Base-by-base conservation (phyloP, 495 filamentous ascomycete species). In the Darksidea phi region DNA sequence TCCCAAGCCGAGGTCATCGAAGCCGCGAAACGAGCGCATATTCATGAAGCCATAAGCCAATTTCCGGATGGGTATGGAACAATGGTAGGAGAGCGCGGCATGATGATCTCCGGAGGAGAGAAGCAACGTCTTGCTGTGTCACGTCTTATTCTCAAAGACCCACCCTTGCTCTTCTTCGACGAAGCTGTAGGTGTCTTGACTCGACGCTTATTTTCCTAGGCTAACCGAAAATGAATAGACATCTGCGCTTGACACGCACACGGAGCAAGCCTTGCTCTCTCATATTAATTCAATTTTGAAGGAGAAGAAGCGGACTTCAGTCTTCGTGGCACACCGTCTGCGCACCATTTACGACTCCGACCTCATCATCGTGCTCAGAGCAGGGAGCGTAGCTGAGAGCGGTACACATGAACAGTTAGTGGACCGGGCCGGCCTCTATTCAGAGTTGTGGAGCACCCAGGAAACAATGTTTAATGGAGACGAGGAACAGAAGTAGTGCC, bases 71-170 rank as follows among this genome's bases (percentile, higher is more conserved):
- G 91, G 3, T 98, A 98, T 69, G 73, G 88, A 17, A 98, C 94
- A 1, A 91, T 88, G 68, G 94, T 98, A 11, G 94, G 94, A 17
- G 94, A 98, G 78, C 80, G 95, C 23, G 94, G 94, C 1, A 88
- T 97, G 87, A 97, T 97, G 94, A 97, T 97, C 17, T 93, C 88
- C 2, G 61, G 92, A 7, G 94, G 94, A 32, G 94, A 98, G 76
- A 97, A 97, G 74, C 94, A 98, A 71, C 84, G 94, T 4, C 75
- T 98, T 28, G 94, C 95, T 1, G 84, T 98, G 20, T 89, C 90
- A 6, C 79, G 94, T 28, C 71, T 97, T 36, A 80, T 98, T 0
- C 76, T 98, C 45, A 98, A 98, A 67, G 90, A 98, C 66, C 93
- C 94, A 0, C 88, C 91, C 6, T 74, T 97, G 34, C 76, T 97